These are phyloP conservation scores for Bombardia bombarda DNA, from an alignment of 495 filamentous ascomycete species.

Conservation along the genomic window DNA sequence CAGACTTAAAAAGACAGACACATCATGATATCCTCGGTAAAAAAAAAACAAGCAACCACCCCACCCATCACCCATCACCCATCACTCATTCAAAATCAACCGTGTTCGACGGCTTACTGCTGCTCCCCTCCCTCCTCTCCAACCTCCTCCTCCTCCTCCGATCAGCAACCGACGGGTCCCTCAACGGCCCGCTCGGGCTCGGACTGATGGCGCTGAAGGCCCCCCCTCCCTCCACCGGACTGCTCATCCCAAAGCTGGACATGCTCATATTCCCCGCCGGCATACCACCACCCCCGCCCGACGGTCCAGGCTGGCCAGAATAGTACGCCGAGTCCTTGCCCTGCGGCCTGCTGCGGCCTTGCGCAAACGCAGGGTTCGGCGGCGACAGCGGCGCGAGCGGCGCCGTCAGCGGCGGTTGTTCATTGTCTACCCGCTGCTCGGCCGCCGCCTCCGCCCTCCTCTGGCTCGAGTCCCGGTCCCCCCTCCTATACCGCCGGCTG, in stretches of 20 bases:
- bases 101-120: constrained; percentile 15
- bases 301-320: constrained; percentile 38
- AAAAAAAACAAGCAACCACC: no score
- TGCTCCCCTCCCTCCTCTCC: constrained; percentile 36
- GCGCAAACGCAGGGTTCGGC: constrained; percentile 38
- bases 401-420: constrained; percentile 6
- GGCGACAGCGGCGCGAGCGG: constrained; percentile 28
- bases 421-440: constrained; percentile 26
- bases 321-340: constrained; percentile 49
- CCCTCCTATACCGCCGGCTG: constrained; percentile 32
- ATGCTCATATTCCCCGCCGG: constrained; percentile 26
- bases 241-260: constrained; percentile 30
- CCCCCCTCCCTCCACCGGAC: constrained; percentile 27
- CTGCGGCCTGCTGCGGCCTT: constrained; percentile 26
- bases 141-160: constrained; percentile 37
- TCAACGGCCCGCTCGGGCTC: constrained; percentile 13
- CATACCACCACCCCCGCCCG: constrained; percentile 22
- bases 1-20: no score
- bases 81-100: constrained; percentile 41
- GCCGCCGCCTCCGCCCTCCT: constrained; percentile 30
- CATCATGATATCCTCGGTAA: no score
- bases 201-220: constrained; percentile 33
- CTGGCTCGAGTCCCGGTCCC: constrained; percentile 29
- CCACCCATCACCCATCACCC: no score
- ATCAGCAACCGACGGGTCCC: constrained; percentile 24